phyloP scores from a whole-genome alignment of 345 rosid species.

The Reutealis trisperma region DNA sequence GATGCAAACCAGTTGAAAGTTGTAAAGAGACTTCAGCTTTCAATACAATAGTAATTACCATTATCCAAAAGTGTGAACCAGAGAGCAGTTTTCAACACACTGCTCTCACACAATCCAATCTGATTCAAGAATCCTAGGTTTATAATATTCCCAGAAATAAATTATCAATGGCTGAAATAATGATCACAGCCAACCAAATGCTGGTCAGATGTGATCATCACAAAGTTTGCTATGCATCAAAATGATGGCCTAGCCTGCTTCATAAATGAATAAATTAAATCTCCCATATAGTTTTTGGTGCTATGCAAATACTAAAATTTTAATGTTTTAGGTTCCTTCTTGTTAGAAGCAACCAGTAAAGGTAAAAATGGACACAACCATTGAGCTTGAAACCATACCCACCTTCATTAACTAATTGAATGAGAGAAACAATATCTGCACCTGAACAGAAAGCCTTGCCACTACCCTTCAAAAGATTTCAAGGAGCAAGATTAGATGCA shows the following conservation, averaged over 20 bases:
- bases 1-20: not conserved
- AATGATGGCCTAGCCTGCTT: not conserved
- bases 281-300: not conserved
- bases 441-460: conserved; percentile 90
- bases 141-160: not conserved
- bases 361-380: not conserved
- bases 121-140: not conserved
- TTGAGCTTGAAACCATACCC: conserved; percentile 2
- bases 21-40: not conserved
- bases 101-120: not conserved
- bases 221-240: not conserved
- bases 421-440: conserved; percentile 64
- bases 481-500: conserved; percentile 38
- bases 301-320: not conserved
- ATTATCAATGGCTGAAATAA: too few relatives aligned
- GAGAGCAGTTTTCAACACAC: not conserved
- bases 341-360: not conserved
- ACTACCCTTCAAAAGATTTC: conserved; percentile 62
- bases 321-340: too few relatives aligned
- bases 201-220: not conserved
- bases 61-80: not conserved
- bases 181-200: not conserved
- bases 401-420: conserved; percentile 66
- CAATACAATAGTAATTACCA: not conserved
- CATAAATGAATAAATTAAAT: not conserved